Conservation (phyloP, 495 filamentous ascomycete species). For the Aspergillus heteromorphus region DNA sequence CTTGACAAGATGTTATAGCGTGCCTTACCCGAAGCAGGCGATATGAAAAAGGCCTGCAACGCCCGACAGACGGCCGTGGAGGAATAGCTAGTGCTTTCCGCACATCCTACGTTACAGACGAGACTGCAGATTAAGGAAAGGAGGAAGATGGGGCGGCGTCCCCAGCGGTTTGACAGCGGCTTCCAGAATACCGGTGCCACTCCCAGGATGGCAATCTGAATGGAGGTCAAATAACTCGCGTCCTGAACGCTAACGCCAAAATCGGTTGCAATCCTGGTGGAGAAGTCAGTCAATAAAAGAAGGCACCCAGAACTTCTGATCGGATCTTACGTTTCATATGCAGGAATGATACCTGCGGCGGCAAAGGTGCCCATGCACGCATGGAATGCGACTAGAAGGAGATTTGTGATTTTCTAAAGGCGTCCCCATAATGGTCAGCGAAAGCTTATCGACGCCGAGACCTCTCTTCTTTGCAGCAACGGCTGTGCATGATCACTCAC, state of each 20-base stretch:
- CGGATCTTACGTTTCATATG: conserved; percentile 29
- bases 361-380: conserved; percentile 52
- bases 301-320: neutral
- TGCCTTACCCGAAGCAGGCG: conserved; percentile 13
- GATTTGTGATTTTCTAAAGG: conserved; percentile 46
- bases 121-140: conserved; percentile 40
- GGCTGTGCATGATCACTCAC: conserved; percentile 20
- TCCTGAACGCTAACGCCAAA: conserved; percentile 39
- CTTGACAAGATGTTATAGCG: neutral
- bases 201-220: conserved; percentile 49
- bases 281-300: neutral
- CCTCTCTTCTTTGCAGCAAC: neutral
- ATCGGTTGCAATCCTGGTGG: conserved; percentile 36
- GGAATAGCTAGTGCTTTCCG: conserved; percentile 34
- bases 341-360: conserved; percentile 48
- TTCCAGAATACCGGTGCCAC: conserved; percentile 48
- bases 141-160: conserved; percentile 48
- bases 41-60: conserved; percentile 18
- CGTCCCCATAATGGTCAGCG: neutral
- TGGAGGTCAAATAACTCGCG: conserved; percentile 46
- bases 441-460: neutral
- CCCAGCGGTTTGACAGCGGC: conserved; percentile 48
- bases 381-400: conserved; percentile 50
- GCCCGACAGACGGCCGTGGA: conserved; percentile 33
- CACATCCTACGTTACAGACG: conserved; percentile 46